These are phyloP conservation scores for Colletotrichum spaethianum DNA, from an alignment of 2,329 filamentous ascomycete genomes.

Conservation along the genomic window DNA sequence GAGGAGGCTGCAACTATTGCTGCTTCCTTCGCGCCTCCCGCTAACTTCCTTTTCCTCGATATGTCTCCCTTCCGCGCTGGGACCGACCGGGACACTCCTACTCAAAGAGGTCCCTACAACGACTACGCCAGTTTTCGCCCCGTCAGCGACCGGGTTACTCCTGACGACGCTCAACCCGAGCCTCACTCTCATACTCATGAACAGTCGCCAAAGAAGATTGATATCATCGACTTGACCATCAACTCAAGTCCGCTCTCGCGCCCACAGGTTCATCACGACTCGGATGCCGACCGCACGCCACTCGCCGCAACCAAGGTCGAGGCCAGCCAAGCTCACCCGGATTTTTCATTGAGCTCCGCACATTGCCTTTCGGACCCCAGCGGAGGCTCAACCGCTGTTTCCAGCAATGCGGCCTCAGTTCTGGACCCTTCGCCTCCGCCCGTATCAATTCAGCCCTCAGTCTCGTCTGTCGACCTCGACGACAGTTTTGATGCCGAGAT, in stretches of 20 bases:
- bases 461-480: slow-evolving; percentile 37
- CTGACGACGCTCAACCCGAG: slow-evolving; percentile 8
- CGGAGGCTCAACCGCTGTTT: slow-evolving; percentile 37
- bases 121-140: slow-evolving; percentile 21
- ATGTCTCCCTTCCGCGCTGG: slow-evolving; percentile 32
- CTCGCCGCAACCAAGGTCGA: slow-evolving; percentile 20
- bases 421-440: slow-evolving; percentile 39
- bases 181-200: slow-evolving; percentile 5
- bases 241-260: slow-evolving; percentile 25
- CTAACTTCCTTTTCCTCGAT: slow-evolving; percentile 13
- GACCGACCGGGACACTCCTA: slow-evolving; percentile 34
- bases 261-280: background rate
- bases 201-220: slow-evolving; percentile 3
- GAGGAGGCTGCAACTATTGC: slow-evolving; percentile 6
- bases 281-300: slow-evolving; percentile 31
- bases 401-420: slow-evolving; percentile 39
- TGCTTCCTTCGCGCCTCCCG: slow-evolving; percentile 13
- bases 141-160: slow-evolving; percentile 11
- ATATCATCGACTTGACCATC: slow-evolving; percentile 32
- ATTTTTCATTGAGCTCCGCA: slow-evolving; percentile 22
- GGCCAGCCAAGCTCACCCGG: slow-evolving; percentile 7
- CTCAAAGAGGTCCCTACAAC: slow-evolving; percentile 34
- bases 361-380: slow-evolving; percentile 35
- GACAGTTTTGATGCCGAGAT: slow-evolving; percentile 33
- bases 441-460: slow-evolving; percentile 31